These are phyloP conservation scores for Ormosia emarginata DNA, from an alignment of 306 rosid genomes.

Conservation along the genomic window DNA sequence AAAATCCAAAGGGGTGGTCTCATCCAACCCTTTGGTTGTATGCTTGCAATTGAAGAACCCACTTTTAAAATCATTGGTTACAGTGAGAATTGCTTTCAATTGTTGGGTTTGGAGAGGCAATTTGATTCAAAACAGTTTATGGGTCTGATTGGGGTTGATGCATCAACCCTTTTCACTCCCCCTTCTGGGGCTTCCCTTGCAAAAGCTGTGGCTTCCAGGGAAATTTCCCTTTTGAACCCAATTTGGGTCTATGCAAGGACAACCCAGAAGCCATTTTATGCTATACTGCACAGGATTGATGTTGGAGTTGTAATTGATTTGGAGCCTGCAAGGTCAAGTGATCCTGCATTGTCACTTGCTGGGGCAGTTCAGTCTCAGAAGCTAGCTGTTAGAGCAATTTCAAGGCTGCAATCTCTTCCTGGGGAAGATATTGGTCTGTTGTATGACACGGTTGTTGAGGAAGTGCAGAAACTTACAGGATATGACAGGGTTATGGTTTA, in stretches of 20 bases:
- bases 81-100: constrained; percentile 65
- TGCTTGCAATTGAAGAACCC: constrained; percentile 64
- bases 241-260: constrained; percentile 60
- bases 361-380: constrained; percentile 87
- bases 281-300: constrained; percentile 78
- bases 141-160: constrained; percentile 61
- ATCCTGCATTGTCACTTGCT: constrained; percentile 70
- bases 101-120: constrained; percentile 48
- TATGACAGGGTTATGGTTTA: constrained; percentile 92
- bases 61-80: constrained; percentile 50
- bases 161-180: constrained; percentile 59
- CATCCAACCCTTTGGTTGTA: constrained; percentile 73
- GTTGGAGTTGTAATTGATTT: constrained; percentile 82
- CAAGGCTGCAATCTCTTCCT: constrained; percentile 75
- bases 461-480: constrained; percentile 77
- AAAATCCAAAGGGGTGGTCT: constrained; percentile 77
- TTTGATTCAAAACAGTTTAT: constrained; percentile 10
- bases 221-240: constrained; percentile 65
- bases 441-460: constrained; percentile 73
- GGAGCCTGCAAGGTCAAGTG: constrained; percentile 64
- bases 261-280: constrained; percentile 70
- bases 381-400: constrained; percentile 77
- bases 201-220: constrained; percentile 53
- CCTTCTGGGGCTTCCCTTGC: constrained; percentile 61
- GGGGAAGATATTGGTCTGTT: constrained; percentile 62